Evolutionary conservation across 306 rosid species (phyloP), one percentile per base, ranked within the genome.

Genomic region (Delonix regia): DNA sequence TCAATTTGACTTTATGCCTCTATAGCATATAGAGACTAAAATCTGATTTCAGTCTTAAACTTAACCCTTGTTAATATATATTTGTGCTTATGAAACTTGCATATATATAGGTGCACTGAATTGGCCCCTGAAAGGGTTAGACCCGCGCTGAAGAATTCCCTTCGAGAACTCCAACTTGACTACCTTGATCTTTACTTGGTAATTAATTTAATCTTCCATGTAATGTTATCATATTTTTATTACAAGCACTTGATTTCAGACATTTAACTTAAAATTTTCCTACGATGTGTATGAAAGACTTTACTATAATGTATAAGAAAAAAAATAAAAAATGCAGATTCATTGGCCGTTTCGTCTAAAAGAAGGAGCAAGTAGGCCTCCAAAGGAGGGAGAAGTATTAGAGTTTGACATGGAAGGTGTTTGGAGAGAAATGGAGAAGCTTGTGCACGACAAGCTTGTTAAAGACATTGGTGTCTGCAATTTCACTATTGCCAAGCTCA

Each of bases 361-460:
- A 78, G 86, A 82, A 60, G 88, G 84, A 11, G 87, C 87, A 7
- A 82, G 88, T 69, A 82, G 42, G 24, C 88, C 88, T 66, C 88
- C 88, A 9, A 82, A 86, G 65, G 81, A 45, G 52, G 87, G 90
- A 42, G 90, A 86, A 1, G 84, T 86, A 6, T 24, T 82, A 34
- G 86, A 88, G 8, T 78, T 86, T 59, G 90, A 88, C 81, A 84
- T 84, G 87, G 87, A 84, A 59, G 88, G 87, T 5, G 87, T 84
- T 21, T 89, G 92, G 90, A 86, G 86, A 82, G 87, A 89, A 81
- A 89, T 89, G 86, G 92, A 82, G 81, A 89, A 75, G 66, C 90
- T 89, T 80, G 86, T 84, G 19, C 61, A 80, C n/a, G 85, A 76
- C 47, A 85, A 85, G 65, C 78, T 85, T 3, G 89, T 84, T 11